Conservation (phyloP, 2,329 filamentous ascomycete genomes). For the Thelonectria olida region DNA sequence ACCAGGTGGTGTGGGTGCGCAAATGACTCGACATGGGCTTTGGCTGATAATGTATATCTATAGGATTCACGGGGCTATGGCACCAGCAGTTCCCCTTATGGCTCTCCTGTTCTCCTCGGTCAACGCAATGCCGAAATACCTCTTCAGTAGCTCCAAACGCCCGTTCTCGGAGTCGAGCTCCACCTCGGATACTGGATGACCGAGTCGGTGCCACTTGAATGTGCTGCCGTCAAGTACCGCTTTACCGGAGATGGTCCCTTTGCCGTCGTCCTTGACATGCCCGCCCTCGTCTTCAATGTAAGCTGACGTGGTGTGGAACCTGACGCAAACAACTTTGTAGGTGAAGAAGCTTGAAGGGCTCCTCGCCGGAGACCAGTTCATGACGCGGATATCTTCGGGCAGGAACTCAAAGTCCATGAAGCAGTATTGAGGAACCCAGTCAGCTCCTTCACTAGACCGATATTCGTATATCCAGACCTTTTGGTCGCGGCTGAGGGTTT, state of each 20-base stretch:
- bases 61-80: background rate
- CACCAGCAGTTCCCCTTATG: background rate
- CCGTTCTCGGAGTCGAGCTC: background rate
- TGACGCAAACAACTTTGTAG: constrained; percentile 19
- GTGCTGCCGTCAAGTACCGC: background rate
- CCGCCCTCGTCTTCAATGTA: background rate
- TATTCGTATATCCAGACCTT: background rate
- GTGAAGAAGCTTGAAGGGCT: constrained; percentile 28
- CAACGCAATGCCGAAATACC: background rate
- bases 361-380: constrained; percentile 23
- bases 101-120: background rate
- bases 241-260: background rate
- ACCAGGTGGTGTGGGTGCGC: background rate
- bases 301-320: constrained; percentile 1
- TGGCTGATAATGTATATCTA: too few species aligned
- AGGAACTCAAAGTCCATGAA: constrained; percentile 22
- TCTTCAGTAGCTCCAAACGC: background rate
- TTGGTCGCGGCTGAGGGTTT: background rate
- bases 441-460: background rate
- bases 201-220: background rate
- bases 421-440: constrained; percentile 20
- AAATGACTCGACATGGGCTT: too few species aligned
- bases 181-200: background rate
- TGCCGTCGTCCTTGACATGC: background rate
- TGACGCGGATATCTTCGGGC: constrained; percentile 25